A percentile compares a stretch with the other conserved stretches of the same genome.
These are phyloP conservation scores for Vigna trinervia DNA, from an alignment of 306 rosid species.

Conservation along the genomic window DNA sequence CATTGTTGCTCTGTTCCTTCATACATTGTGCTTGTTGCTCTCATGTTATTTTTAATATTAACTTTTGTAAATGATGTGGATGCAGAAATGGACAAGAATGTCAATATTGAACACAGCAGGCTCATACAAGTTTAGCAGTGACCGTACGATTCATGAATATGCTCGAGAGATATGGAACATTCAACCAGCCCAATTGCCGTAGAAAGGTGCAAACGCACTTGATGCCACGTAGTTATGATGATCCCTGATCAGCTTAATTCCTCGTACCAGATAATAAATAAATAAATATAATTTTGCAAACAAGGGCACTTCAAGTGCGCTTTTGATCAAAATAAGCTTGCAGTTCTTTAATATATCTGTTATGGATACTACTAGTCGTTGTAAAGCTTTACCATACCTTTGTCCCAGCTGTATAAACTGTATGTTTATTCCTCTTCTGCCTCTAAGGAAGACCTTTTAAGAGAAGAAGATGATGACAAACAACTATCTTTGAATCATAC, in stretches of 20 bases:
- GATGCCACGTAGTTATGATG: slow-evolving; percentile 39
- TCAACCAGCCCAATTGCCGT: slow-evolving; percentile 67
- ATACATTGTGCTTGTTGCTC: slow-evolving; percentile 10
- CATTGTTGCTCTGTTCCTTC: slow-evolving; percentile 2
- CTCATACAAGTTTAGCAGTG: slow-evolving; percentile 96
- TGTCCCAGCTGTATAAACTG: background rate
- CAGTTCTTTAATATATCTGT: slow-evolving; percentile 28
- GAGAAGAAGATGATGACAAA: no score
- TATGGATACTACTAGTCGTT: background rate
- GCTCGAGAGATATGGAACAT: slow-evolving; percentile 92
- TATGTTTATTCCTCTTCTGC: no score
- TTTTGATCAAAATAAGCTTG: slow-evolving; percentile 36
- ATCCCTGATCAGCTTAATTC: slow-evolving; percentile 14
- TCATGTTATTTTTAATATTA: slow-evolving; percentile 40
- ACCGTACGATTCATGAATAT: slow-evolving; percentile 94
- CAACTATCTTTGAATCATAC: no score
- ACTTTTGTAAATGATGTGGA: slow-evolving; percentile 38
- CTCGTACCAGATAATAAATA: slow-evolving; percentile 34
- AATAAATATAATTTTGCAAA: slow-evolving; percentile 39
- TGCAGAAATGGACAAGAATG: slow-evolving; percentile 95
- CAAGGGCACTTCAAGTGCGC: background rate
- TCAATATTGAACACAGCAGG: slow-evolving; percentile 97
- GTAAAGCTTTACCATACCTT: slow-evolving; percentile 4
- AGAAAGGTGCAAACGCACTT: slow-evolving; percentile 31
- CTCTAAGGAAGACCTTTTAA: no score